Evolutionary conservation across 2,329 filamentous ascomycete genomes (phyloP).

Genomic region (Ophiocordyceps australis): DNA sequence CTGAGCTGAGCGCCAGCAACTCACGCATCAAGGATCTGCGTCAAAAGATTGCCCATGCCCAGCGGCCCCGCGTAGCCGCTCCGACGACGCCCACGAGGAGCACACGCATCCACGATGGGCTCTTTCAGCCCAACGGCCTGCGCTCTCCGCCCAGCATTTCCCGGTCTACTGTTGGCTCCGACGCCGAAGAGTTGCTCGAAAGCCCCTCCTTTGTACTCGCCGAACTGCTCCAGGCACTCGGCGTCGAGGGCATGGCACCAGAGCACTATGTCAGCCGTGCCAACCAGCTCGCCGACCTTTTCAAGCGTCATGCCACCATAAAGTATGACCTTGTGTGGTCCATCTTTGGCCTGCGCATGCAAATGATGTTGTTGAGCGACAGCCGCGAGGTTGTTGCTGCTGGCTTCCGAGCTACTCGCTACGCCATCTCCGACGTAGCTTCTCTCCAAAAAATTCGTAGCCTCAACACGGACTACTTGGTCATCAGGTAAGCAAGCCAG

Average conservation of each 20-base stretch:
- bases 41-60: conserved; percentile 40
- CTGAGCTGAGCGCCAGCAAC: conserved; percentile 81
- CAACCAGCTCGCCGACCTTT: conserved; percentile 88
- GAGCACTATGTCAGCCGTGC: conserved; percentile 92
- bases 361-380: conserved; percentile 89
- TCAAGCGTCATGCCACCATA: conserved; percentile 78
- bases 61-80: conserved; percentile 27
- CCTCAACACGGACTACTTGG: conserved; percentile 81
- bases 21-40: conserved; percentile 44
- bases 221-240: conserved; percentile 78
- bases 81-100: conserved; percentile 33
- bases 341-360: conserved; percentile 82
- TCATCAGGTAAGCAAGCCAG: conserved; percentile 43
- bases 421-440: conserved; percentile 80
- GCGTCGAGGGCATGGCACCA: conserved; percentile 69
- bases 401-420: conserved; percentile 82
- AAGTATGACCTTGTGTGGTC: conserved; percentile 97
- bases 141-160: conserved; percentile 40
- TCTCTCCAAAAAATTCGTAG: conserved; percentile 78
- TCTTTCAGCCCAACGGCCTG: conserved; percentile 25
- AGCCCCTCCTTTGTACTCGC: conserved; percentile 83
- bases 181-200: conserved; percentile 53
- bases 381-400: conserved; percentile 91
- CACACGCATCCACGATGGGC: conserved; percentile 27
- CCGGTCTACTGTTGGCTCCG: conserved; percentile 37